Conservation (phyloP, 2,329 filamentous ascomycete genomes). For the Triangularia verruculosa region DNA sequence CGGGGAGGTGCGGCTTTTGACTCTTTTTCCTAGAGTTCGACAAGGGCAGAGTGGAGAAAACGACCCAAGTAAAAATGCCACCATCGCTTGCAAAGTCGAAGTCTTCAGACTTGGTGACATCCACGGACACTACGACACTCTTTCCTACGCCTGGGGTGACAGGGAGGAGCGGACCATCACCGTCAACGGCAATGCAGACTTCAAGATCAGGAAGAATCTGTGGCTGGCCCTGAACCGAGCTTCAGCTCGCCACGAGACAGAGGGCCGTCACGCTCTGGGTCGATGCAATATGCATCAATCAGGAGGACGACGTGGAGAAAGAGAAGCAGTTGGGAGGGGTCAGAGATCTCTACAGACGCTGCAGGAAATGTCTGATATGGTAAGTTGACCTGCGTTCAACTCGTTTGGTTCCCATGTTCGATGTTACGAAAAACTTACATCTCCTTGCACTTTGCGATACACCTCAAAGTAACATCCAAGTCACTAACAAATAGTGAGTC, state of each 20-base stretch:
- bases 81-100: neutral
- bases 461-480: too few relatives aligned
- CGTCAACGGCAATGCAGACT: neutral
- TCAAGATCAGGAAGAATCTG: neutral
- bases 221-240: neutral
- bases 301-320: neutral
- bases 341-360: neutral
- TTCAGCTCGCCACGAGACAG: neutral
- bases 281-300: neutral
- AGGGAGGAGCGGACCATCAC: neutral
- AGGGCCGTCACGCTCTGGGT: neutral
- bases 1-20: neutral
- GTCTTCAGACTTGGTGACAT: neutral
- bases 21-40: too few relatives aligned
- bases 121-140: neutral
- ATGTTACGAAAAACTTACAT: too few relatives aligned
- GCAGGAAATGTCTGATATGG: neutral
- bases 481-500: too few relatives aligned
- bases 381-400: too few relatives aligned
- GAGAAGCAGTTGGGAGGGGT: neutral
- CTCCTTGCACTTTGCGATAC: too few relatives aligned
- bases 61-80: neutral
- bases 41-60: too few relatives aligned
- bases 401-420: too few relatives aligned
- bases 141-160: neutral